phyloP scores from a whole-genome alignment of 306 rosid genomes.

The Glycine tomentella region DNA sequence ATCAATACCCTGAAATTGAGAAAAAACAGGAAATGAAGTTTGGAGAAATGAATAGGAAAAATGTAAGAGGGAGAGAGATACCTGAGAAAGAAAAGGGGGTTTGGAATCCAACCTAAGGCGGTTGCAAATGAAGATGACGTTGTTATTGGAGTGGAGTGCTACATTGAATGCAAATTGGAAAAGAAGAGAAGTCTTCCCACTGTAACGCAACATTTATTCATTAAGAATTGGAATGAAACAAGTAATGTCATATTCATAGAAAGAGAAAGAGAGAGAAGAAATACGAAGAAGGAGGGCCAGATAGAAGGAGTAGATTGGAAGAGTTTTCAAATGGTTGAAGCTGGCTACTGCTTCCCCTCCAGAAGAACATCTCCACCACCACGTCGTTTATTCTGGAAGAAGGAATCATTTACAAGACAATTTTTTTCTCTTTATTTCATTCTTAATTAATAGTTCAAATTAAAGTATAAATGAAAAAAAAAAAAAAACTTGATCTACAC shows the following conservation, averaged over 20 bases:
- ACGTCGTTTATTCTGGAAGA: too few species aligned
- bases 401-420: too few species aligned
- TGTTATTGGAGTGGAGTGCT: conserved; percentile 41
- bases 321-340: conserved; percentile 34
- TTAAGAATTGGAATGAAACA: neutral
- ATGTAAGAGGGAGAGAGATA: conserved; percentile 13
- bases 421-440: too few species aligned
- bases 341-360: conserved; percentile 32
- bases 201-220: conserved; percentile 30
- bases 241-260: neutral
- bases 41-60: neutral
- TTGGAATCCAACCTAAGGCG: conserved; percentile 64
- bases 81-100: conserved; percentile 94
- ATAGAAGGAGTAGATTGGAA: conserved; percentile 61
- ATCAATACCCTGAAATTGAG: conserved; percentile 68
- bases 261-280: neutral
- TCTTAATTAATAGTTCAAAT: too few species aligned
- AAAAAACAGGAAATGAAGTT: neutral
- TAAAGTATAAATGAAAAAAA: too few species aligned
- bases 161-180: conserved; percentile 86
- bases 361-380: conserved; percentile 71
- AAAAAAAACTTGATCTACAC: too few species aligned
- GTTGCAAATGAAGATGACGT: conserved; percentile 76
- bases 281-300: conserved; percentile 90
- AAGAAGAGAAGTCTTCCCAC: conserved; percentile 83